Percentiles rank a stretch among this genome's conserved stretches.
Conservation (phyloP, 2,329 filamentous ascomycete species). For the Diaporthe sp. region DNA sequence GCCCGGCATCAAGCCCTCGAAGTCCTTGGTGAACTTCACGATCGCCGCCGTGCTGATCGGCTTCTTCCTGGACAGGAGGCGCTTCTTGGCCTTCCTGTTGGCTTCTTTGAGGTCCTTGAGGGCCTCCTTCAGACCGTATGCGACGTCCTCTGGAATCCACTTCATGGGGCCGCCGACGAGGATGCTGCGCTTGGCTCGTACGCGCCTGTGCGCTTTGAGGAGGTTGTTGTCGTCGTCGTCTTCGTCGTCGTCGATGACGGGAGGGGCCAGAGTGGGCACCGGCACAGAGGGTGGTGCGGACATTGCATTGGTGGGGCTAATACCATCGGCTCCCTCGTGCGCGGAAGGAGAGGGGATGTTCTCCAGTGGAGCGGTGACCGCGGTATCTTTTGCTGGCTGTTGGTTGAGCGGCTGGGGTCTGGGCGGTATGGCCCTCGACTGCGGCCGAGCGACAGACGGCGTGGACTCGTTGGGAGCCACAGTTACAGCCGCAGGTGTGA, state of each 20-base stretch:
- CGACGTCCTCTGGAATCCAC: slow-evolving; percentile 3
- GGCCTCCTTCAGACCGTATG: neutral
- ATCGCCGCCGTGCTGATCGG: neutral
- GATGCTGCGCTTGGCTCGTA: neutral
- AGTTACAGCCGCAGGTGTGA: neutral
- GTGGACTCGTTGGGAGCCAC: too few relatives aligned
- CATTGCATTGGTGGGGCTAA: neutral
- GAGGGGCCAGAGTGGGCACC: neutral
- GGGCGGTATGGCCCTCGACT: neutral
- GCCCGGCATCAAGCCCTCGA: neutral
- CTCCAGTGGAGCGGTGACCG: neutral
- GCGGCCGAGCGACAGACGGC: neutral
- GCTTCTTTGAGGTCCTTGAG: neutral
- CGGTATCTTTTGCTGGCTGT: neutral
- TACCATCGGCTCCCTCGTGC: neutral
- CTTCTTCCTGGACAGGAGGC: neutral
- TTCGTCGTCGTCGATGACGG: neutral
- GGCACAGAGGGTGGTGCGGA: neutral
- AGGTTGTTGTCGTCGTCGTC: neutral
- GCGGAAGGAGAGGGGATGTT: neutral
- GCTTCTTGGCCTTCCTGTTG: slow-evolving; percentile 18
- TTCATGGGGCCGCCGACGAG: neutral
- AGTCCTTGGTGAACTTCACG: neutral
- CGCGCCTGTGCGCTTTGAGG: neutral
- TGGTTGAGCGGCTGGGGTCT: neutral